phyloP scores from a whole-genome alignment of 345 rosid species.

The Populus alba region DNA sequence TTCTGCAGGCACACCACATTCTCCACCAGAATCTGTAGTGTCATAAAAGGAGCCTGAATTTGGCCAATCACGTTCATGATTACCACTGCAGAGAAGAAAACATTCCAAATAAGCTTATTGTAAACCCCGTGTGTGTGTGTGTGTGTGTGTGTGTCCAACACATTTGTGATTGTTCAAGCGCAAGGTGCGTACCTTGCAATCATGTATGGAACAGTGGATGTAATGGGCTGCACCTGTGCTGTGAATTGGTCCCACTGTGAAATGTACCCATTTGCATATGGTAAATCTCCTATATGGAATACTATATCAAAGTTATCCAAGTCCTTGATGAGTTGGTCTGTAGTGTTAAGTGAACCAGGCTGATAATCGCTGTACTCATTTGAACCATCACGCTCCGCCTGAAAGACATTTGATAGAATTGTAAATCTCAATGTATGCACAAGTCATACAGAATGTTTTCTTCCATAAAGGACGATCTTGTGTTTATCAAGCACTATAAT shows the following conservation, averaged over 20 bases:
- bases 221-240: conserved; percentile 40
- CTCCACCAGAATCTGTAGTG: conserved; percentile 57
- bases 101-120: not conserved
- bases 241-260: conserved; percentile 54
- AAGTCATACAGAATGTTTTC: too few relatives aligned
- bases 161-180: not conserved
- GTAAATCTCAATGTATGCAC: not conserved
- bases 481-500: not conserved
- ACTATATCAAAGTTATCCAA: conserved; percentile 29
- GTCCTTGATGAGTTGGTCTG: conserved; percentile 38
- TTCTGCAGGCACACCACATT: conserved; percentile 65
- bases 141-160: too few relatives aligned
- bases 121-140: not conserved
- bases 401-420: conserved; percentile 4
- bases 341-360: conserved; percentile 45
- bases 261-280: conserved; percentile 44
- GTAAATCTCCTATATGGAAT: conserved; percentile 43
- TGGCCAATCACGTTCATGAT: conserved; percentile 41
- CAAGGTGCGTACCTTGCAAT: conserved; percentile 33
- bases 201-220: conserved; percentile 41
- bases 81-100: conserved; percentile 27
- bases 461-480: too few relatives aligned
- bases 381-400: conserved; percentile 50
- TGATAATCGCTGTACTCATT: conserved; percentile 41
- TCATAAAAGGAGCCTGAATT: conserved; percentile 44